Evolutionary conservation across 2,329 filamentous ascomycete species (phyloP).

Genomic region (Coccinonectria pachysandricola): DNA sequence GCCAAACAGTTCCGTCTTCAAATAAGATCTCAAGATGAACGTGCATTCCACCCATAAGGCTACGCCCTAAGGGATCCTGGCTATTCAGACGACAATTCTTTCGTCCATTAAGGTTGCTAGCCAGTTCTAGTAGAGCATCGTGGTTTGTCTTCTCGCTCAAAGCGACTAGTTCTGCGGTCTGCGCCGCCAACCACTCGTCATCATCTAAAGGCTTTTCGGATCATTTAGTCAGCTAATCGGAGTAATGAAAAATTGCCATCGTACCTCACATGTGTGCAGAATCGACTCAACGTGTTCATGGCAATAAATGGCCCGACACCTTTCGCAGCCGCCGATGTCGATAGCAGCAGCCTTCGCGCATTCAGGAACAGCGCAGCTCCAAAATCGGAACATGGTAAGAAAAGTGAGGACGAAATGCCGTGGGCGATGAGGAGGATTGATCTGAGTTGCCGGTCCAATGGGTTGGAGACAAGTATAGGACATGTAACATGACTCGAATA

Average conservation of each 20-base stretch:
- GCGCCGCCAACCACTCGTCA: constrained; percentile 8
- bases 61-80: constrained; percentile 3
- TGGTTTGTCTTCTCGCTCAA: constrained; percentile 9
- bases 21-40: constrained; percentile 6
- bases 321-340: constrained; percentile 3
- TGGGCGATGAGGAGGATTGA: too few species aligned
- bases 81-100: constrained; percentile 5
- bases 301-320: constrained; percentile 5
- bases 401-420: too few species aligned
- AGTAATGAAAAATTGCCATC: neutral
- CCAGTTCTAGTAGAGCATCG: constrained; percentile 7
- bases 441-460: too few species aligned
- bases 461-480: too few species aligned
- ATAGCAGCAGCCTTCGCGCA: constrained; percentile 3
- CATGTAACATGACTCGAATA: too few species aligned
- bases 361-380: constrained; percentile 1
- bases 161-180: constrained; percentile 9
- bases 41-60: constrained; percentile 6
- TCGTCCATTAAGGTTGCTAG: constrained; percentile 9
- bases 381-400: constrained; percentile 2
- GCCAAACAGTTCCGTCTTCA: constrained; percentile 5
- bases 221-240: neutral
- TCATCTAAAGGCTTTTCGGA: constrained; percentile 8
- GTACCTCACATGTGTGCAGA: constrained; percentile 3
- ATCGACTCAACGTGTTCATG: constrained; percentile 1